Evolutionary conservation across 805 yeast species (phyloP).

Genomic region (Cyberlindnera galapagoensis): DNA sequence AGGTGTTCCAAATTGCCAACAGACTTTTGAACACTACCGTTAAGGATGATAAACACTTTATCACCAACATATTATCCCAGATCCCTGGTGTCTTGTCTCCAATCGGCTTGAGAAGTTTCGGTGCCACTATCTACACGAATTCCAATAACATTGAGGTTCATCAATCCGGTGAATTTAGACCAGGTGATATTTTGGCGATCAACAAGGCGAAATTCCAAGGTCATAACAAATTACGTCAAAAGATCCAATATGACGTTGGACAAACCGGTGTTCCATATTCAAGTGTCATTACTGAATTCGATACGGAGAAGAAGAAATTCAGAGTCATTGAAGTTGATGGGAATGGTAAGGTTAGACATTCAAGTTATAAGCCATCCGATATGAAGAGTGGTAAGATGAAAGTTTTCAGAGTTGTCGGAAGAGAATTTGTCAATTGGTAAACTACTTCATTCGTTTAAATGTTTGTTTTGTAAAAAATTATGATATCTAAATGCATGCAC

Average conservation of each 20-base stretch:
- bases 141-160: conserved; percentile 40
- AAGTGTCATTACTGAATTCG: conserved; percentile 67
- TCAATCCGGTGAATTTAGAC: conserved; percentile 55
- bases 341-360: conserved; percentile 47
- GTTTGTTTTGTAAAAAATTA: neutral
- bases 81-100: conserved; percentile 44
- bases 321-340: conserved; percentile 55
- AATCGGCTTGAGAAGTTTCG: conserved; percentile 64
- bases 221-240: conserved; percentile 50
- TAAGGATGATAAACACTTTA: conserved; percentile 24
- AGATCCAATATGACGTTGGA: conserved; percentile 56
- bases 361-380: conserved; percentile 62
- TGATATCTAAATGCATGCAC: neutral
- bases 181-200: conserved; percentile 82
- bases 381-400: conserved; percentile 73
- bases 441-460: no score
- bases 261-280: conserved; percentile 44
- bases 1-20: conserved; percentile 40
- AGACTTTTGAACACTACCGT: conserved; percentile 25
- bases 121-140: conserved; percentile 62
- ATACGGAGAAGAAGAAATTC: conserved; percentile 61
- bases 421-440: conserved; percentile 70
- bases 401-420: conserved; percentile 73
- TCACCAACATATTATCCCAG: conserved; percentile 30
- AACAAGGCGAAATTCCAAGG: conserved; percentile 69